Conservation (phyloP, 1,284 basidiomycete species). For the Tylopilus sp. region DNA sequence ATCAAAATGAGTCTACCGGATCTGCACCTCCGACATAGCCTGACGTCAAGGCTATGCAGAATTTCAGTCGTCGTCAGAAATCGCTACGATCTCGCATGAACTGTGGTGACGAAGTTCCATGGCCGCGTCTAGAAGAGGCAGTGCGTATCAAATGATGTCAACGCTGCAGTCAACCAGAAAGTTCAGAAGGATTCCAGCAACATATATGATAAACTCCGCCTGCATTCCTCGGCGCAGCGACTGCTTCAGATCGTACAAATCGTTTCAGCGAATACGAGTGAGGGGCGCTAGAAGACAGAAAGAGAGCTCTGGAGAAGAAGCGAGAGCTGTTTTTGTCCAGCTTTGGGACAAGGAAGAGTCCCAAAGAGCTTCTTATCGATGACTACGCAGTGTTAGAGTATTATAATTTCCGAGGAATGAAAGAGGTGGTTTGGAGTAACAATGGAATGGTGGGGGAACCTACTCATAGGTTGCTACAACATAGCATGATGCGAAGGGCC, state of each 20-base stretch:
- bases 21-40: slow-evolving; percentile 5
- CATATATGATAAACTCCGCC: slow-evolving; percentile 18
- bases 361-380: slow-evolving; percentile 15
- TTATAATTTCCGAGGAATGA: slow-evolving; percentile 33
- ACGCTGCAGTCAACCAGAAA: slow-evolving; percentile 13
- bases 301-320: slow-evolving; percentile 10
- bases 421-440: slow-evolving; percentile 8
- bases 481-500: slow-evolving; percentile 6
- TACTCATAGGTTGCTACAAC: slow-evolving; percentile 7
- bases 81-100: slow-evolving; percentile 6
- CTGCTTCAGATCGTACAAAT: slow-evolving; percentile 13
- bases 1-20: not conserved
- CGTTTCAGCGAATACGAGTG: not conserved
- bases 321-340: not conserved
- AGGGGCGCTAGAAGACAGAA: slow-evolving; percentile 16
- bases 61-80: slow-evolving; percentile 13
- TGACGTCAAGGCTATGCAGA: slow-evolving; percentile 30
- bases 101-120: slow-evolving; percentile 4
- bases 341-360: slow-evolving; percentile 5
- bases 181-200: slow-evolving; percentile 10
- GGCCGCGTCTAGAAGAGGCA: slow-evolving; percentile 14
- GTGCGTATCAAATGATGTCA: slow-evolving; percentile 30
- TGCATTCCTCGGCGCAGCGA: slow-evolving; percentile 4
- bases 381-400: slow-evolving; percentile 11
- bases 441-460: slow-evolving; percentile 17